phyloP scores from a whole-genome alignment of 1,139 yeast genomes.

The Chernovozyma sophiae-reginae region DNA sequence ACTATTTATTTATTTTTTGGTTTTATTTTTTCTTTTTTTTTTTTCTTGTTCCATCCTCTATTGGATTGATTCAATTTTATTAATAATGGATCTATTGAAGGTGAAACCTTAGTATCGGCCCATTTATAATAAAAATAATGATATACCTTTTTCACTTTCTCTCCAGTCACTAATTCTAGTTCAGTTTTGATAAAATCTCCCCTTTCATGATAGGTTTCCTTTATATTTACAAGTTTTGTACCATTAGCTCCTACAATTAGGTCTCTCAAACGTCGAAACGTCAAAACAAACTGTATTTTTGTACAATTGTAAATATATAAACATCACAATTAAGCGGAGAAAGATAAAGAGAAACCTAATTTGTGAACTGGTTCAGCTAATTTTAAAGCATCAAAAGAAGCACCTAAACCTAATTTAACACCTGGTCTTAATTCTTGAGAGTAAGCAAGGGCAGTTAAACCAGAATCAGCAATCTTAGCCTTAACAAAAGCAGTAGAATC shows the following conservation, averaged over 20 bases:
- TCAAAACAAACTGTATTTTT: too few relatives aligned
- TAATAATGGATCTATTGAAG: constrained; percentile 36
- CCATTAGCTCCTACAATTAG: too few relatives aligned
- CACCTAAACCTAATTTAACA: constrained; percentile 95
- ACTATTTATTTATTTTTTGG: background rate
- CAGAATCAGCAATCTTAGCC: constrained; percentile 97
- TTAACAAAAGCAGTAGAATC: constrained; percentile 86
- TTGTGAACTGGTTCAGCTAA: constrained; percentile 97
- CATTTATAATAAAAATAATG: constrained; percentile 55
- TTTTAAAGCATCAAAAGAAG: constrained; percentile 94
- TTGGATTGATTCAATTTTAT: constrained; percentile 3
- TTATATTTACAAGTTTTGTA: too few relatives aligned
- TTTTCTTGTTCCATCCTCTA: too few relatives aligned
- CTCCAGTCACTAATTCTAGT: constrained; percentile 20
- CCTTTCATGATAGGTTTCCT: constrained; percentile 14
- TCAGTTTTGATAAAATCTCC: constrained; percentile 28
- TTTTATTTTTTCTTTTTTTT: too few relatives aligned
- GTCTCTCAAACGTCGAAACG: too few relatives aligned
- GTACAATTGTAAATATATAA: too few relatives aligned
- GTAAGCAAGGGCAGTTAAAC: constrained; percentile 91
- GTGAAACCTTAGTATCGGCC: constrained; percentile 54
- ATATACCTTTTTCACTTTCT: constrained; percentile 35
- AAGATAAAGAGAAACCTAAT: constrained; percentile 91
- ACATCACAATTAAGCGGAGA: constrained; percentile 75
- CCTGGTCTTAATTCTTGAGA: constrained; percentile 96